Base-by-base conservation (phyloP, 495 filamentous ascomycete genomes). In the Pseudomonodictys pantanalensis region DNA sequence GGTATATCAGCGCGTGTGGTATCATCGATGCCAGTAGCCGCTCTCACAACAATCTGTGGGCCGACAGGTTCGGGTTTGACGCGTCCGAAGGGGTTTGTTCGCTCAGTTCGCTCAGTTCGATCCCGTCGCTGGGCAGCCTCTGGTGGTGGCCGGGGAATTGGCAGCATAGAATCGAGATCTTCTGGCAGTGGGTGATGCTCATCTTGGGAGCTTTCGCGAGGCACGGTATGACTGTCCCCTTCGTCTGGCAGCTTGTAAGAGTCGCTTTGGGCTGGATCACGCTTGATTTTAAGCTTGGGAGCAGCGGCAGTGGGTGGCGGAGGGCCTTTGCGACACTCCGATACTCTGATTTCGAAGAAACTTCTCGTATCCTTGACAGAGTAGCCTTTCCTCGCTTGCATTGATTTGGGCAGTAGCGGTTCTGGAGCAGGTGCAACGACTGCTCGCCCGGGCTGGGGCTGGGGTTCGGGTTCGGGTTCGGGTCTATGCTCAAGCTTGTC, bases 321-420 rank as follows among this genome's bases (percentile, higher is more conserved):
- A 56, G 29, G 15, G 41, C 9, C 15, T 29, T 18, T 22, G 39
- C 22, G 9, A 56, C 23, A 4, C 28, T 55, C 35, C 22, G 62
- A 60, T 9, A 53, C 52, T 49, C 54, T 66, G n/a, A 18, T 54
- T 29, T 66, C 63, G 32, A 59, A 61, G 29, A 61, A 54, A 1
- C 28, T 58, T 35, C 44, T 66, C 41, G 52, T 48, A 52, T 32
- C 58, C 17, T 47, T 15, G 11, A 66, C 63, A 30, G 57, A 61
- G 33, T 52, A 35, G 9, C 45, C 11, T 24, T 56, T 65, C 3
- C 17, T 26, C 1, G 30, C 10, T 20, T 49, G 54, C 23, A 20
- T 25, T 52, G 38, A 15, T 24, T 44, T 12, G 6, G n/a, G 5
- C 15, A 44, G 18, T 5, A n/a, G 15, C 10, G 49, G 22, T 4